Conservation (phyloP, 495 filamentous ascomycete species). For the Hamigera avellanea region DNA sequence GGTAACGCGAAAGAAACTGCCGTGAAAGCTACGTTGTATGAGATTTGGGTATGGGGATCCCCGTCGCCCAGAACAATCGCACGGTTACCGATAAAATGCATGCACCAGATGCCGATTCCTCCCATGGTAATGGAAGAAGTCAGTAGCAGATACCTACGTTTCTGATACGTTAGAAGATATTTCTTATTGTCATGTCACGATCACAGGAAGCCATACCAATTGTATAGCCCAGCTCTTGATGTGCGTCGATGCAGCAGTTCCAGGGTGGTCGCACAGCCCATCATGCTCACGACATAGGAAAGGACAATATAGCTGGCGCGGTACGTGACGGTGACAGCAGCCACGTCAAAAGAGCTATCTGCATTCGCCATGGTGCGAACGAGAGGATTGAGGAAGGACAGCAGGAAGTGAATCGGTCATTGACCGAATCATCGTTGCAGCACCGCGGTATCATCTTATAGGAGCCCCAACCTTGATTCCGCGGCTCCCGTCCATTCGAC, state of each 20-base stretch:
- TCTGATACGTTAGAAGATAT: slow-evolving; percentile 43
- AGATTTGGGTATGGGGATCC: slow-evolving; percentile 49
- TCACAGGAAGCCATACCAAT: slow-evolving; percentile 44
- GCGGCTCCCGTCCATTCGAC: too few species aligned
- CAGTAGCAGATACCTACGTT: slow-evolving; percentile 47
- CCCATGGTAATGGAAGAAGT: slow-evolving; percentile 69
- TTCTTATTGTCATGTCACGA: background rate
- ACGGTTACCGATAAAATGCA: slow-evolving; percentile 80
- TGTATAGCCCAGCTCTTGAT: slow-evolving; percentile 51
- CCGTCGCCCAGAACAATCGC: slow-evolving; percentile 60
- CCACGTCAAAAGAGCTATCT: background rate
- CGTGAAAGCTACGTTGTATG: slow-evolving; percentile 63
- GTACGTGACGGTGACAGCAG: slow-evolving; percentile 27
- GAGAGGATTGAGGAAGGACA: too few species aligned
- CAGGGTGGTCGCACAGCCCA: slow-evolving; percentile 66
- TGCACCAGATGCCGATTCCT: slow-evolving; percentile 70
- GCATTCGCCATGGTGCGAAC: background rate
- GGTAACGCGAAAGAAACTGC: slow-evolving; percentile 73
- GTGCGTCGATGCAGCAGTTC: slow-evolving; percentile 74
- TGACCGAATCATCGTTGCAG: too few species aligned
- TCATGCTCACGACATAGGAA: slow-evolving; percentile 66
- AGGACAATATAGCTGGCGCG: slow-evolving; percentile 52
- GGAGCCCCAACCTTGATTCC: too few species aligned
- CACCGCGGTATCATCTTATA: too few species aligned
- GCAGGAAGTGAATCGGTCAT: too few species aligned